A percentile compares a stretch with the other conserved stretches of the same genome.
phyloP scores from a whole-genome alignment of 2,329 filamentous ascomycete species.

The Graphilbum fragrans region DNA sequence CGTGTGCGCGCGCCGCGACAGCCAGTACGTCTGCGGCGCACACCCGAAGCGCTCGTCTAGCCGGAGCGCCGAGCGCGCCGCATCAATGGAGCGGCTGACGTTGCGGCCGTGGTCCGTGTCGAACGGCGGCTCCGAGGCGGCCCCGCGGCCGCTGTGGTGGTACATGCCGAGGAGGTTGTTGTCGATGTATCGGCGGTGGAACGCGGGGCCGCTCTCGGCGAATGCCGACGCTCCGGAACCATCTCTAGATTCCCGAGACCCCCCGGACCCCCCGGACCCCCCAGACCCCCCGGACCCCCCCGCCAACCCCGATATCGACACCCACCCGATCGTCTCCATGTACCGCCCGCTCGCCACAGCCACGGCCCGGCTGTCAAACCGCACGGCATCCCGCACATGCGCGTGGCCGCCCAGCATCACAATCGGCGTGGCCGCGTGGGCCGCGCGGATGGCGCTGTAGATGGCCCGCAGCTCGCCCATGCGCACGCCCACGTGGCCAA shows the following conservation, averaged over 20 bases:
- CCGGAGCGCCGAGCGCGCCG: conserved; percentile 56
- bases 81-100: conserved; percentile 56
- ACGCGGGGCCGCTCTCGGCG: conserved; percentile 22
- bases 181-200: conserved; percentile 78
- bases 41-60: conserved; percentile 74
- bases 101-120: conserved; percentile 62
- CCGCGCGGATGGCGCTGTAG: conserved; percentile 64
- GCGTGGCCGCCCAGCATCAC: conserved; percentile 86
- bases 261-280: too few relatives aligned
- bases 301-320: conserved; percentile 62
- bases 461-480: conserved; percentile 70
- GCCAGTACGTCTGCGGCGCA: conserved; percentile 69
- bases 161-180: conserved; percentile 81
- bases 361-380: conserved; percentile 66
- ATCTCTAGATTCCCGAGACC: too few relatives aligned
- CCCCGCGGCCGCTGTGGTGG: conserved; percentile 65
- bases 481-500: conserved; percentile 73
- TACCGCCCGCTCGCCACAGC: conserved; percentile 83
- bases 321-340: conserved; percentile 90
- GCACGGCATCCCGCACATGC: conserved; percentile 75
- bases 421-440: conserved; percentile 72
- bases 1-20: conserved; percentile 66
- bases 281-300: too few relatives aligned
- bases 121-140: conserved; percentile 44
- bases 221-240: too few relatives aligned